phyloP scores from a whole-genome alignment of 2,329 filamentous ascomycete species.

The Ilyonectria mors-panacis region DNA sequence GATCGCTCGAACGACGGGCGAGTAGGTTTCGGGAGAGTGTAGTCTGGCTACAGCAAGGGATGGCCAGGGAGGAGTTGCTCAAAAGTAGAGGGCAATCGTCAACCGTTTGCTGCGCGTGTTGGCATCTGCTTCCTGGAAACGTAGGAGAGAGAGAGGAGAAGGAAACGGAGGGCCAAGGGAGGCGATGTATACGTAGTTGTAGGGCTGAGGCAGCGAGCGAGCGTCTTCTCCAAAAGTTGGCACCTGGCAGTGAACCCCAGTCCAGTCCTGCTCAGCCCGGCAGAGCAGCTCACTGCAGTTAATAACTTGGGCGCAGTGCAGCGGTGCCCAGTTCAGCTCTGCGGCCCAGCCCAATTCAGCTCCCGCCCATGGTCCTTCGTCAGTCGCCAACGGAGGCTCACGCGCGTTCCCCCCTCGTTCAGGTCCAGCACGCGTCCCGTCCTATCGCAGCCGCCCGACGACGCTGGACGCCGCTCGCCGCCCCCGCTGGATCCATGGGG shows the following conservation, averaged over 20 bases:
- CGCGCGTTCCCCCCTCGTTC: not conserved
- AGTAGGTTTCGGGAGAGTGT: not conserved
- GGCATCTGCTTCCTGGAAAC: not conserved
- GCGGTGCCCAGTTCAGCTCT: not conserved
- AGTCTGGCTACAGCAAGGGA: not conserved
- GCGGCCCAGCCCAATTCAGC: slow-evolving; percentile 6
- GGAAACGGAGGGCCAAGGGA: slow-evolving; percentile 2
- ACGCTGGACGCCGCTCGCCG: slow-evolving; percentile 33
- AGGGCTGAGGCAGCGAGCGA: slow-evolving; percentile 24
- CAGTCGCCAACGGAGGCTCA: not conserved
- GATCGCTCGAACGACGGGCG: not conserved
- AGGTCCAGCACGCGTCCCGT: not conserved
- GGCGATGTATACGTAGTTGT: slow-evolving; percentile 22
- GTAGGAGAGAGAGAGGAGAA: not conserved
- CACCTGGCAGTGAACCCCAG: slow-evolving; percentile 16
- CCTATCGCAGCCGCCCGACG: slow-evolving; percentile 1
- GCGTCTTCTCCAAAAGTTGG: not conserved
- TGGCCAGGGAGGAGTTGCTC: not conserved
- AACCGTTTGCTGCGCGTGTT: not conserved
- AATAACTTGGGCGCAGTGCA: not conserved
- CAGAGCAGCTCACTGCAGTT: not conserved
- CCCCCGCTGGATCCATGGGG: not conserved
- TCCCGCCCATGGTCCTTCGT: not conserved
- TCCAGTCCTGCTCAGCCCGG: slow-evolving; percentile 14
- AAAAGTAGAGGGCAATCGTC: not conserved